Evolutionary conservation across 2,329 filamentous ascomycete genomes (phyloP), one percentile per base, ranked within the genome.

Genomic region (Aphanocladium album): DNA sequence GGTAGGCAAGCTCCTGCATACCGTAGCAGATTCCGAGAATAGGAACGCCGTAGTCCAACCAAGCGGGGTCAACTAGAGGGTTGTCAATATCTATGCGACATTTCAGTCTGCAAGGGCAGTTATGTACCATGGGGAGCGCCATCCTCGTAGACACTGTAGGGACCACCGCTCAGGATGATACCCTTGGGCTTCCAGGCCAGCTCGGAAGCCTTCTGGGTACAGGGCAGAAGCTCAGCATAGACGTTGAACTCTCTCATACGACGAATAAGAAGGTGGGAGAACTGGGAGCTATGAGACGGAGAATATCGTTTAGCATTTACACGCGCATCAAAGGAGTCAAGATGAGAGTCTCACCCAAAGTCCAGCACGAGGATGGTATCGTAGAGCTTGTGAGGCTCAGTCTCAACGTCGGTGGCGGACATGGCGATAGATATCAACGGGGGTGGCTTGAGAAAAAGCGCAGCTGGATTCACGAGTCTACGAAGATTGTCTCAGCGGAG

Each of bases 161-260:
- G 83, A 5, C 76, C 78, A 60, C 78, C 78, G 30, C 71, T 74
- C 12, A 78, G 63, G 60, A 96, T 89, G 65, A 98, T 86, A 67
- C 93, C 93, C 71, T 89, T 89, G 21, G 93, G 93, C 71, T 86
- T 91, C 80, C 84, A 96, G 51, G 80, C 72, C 37, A 96, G 82
- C 60, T 95, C 90, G 7, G 84, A 78, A 23, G 96, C 76, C 79
- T 93, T 93, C 69, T 89, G 87, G 50, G 89, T 96, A 76, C 92
- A 96, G 23, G 90, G 90, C 47, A 96, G 85, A 87, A 96, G 89
- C 78, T 96, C 92, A 63, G 86, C 86, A 79, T 90, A 96, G 73
- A 96, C 83, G 77, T 88, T 89, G 75, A 96, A 83, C 67, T 89
- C 85, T 67, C 91, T 84, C 30, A 96, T 82, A 37, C 90, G 85